Evolutionary conservation across 805 yeast species (phyloP).

Genomic region (Kodamaea fukazawae): DNA sequence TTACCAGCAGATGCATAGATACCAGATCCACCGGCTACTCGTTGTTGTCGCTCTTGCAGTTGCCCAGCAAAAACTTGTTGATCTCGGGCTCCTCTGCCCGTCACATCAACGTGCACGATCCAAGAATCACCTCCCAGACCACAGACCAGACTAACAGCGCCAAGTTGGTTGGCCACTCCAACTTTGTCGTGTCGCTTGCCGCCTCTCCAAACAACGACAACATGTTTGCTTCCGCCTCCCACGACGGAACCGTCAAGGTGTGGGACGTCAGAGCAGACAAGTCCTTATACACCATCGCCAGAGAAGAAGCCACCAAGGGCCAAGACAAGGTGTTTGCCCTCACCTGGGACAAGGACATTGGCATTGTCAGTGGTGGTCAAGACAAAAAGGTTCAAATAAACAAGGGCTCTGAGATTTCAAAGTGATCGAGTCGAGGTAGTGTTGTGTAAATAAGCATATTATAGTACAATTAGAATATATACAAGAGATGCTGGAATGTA

Average conservation of each 20-base stretch:
- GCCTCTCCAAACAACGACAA: slow-evolving; percentile 75
- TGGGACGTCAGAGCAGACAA: slow-evolving; percentile 93
- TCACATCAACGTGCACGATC: slow-evolving; percentile 91
- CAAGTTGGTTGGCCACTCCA: slow-evolving; percentile 85
- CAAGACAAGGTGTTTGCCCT: slow-evolving; percentile 78
- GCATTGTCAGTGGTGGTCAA: slow-evolving; percentile 90
- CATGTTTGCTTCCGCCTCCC: slow-evolving; percentile 88
- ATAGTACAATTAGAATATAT: too few relatives aligned
- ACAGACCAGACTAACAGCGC: slow-evolving; percentile 50
- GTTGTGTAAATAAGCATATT: too few relatives aligned
- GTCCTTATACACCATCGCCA: slow-evolving; percentile 75
- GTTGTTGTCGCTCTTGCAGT: slow-evolving; percentile 67
- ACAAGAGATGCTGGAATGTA: too few relatives aligned
- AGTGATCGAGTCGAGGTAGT: not conserved
- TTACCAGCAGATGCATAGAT: slow-evolving; percentile 80
- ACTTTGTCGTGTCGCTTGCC: slow-evolving; percentile 79
- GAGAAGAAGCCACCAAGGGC: slow-evolving; percentile 52
- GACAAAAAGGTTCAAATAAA: slow-evolving; percentile 92
- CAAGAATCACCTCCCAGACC: slow-evolving; percentile 62
- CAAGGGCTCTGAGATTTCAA: slow-evolving; percentile 24
- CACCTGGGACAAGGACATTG: slow-evolving; percentile 75
- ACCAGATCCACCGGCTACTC: slow-evolving; percentile 86
- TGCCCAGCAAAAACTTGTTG: slow-evolving; percentile 65
- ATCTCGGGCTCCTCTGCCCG: slow-evolving; percentile 98
- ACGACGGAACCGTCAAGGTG: slow-evolving; percentile 90